These are phyloP conservation scores for Tetrapisispora nanseiensis DNA, from an alignment of 805 yeast genomes.

Conservation along the genomic window DNA sequence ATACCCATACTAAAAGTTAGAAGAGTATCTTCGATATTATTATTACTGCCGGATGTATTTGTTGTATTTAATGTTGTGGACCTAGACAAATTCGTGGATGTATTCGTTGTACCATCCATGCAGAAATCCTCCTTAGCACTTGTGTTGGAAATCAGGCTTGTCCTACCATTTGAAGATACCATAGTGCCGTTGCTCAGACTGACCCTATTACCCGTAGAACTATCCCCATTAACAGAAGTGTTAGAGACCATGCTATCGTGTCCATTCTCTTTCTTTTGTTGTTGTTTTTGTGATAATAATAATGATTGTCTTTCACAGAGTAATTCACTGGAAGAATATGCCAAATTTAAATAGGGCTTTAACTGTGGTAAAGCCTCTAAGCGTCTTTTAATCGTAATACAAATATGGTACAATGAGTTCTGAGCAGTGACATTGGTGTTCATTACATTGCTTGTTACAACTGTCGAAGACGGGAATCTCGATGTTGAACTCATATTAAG, in stretches of 20 bases:
- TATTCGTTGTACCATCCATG: conserved; percentile 20
- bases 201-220: conserved; percentile 11
- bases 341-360: conserved; percentile 55
- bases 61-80: conserved; percentile 7
- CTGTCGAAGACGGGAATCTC: conserved; percentile 3
- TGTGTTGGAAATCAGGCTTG: conserved; percentile 29
- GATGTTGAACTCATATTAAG: conserved; percentile 2
- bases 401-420: conserved; percentile 63
- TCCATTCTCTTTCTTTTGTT: conserved; percentile 17
- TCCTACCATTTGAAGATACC: conserved; percentile 18
- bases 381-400: conserved; percentile 45
- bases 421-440: conserved; percentile 51
- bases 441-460: conserved; percentile 36
- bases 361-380: conserved; percentile 55
- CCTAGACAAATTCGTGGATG: conserved; percentile 16
- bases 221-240: conserved; percentile 10
- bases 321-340: conserved; percentile 56
- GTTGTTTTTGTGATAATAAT: conserved; percentile 33
- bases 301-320: conserved; percentile 65
- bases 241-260: conserved; percentile 16
- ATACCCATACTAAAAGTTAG: conserved; percentile 69
- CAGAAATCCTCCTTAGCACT: conserved; percentile 29
- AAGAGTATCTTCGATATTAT: conserved; percentile 26
- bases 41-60: conserved; percentile 7
- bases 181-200: conserved; percentile 3